Evolutionary conservation across 2,329 filamentous ascomycete species (phyloP), one percentile per base, ranked within the genome.

Genomic region (Trichophyton benhamiae): DNA sequence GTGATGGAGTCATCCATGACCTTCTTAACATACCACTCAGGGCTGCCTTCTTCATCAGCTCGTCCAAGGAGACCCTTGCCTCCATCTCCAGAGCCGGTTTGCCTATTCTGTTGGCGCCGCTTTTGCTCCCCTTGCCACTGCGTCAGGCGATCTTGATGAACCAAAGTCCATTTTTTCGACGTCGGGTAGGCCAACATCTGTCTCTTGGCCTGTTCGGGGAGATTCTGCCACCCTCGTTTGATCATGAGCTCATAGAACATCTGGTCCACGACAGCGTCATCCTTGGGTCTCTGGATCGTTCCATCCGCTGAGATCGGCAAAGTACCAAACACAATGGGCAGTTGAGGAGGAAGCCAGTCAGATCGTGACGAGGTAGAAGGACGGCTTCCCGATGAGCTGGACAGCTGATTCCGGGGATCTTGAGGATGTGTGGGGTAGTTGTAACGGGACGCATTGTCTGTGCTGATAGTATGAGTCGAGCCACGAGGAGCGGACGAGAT

Each of bases 151-250:
- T 99, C 94, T 75, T 99, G 92, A 72, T 97, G 88, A 59, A 99
- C 88, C 63, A 99, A 78, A 1, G 91, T 96, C 94, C 94, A 99
- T 76, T 97, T 99, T 80, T 97, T 97, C 66, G 86, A 84, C 7
- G 94, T 83, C 13, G 91, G 89, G 72, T 99, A 97, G 42, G 91
- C 91, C 76, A 94, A 83, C 92, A 99, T 97, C 78, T 97, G 94
- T 64, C 92, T 83, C 67, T 88, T 85, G 33, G 94, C 94, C 77
- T 96, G 90, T 71, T 99, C 94, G 3, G 94, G 94, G 66, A 99
- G 79, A 74, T 95, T 95, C 77, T 96, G 94, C 89, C 91, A 97
- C 66, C 92, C 94, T 76, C 94, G 85, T 77, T 96, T 96, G 70
- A 95, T 89, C 94, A 99, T 97, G 66, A 99, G 78, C 59, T 90